These are phyloP conservation scores for Zopfochytrium polystomum DNA, from an alignment of 371 early-diverging fungal genomes.

Conservation along the genomic window DNA sequence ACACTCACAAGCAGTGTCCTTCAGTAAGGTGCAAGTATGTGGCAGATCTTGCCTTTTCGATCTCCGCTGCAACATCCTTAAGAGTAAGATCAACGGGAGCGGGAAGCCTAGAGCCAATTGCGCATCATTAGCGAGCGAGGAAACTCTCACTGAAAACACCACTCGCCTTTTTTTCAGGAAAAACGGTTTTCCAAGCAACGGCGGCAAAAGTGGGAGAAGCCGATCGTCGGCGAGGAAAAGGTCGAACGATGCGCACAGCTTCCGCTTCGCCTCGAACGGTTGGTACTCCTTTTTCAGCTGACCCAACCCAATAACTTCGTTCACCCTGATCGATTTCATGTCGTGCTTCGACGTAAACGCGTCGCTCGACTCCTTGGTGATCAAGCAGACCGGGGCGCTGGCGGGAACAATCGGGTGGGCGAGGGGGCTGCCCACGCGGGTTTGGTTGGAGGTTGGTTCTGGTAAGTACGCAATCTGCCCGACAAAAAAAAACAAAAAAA, in stretches of 20 bases:
- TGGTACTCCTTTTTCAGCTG: constrained; percentile 74
- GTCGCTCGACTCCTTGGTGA: constrained; percentile 85
- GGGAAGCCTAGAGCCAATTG: constrained; percentile 52
- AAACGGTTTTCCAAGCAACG: constrained; percentile 80
- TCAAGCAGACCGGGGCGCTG: constrained; percentile 69
- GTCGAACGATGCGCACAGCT: constrained; percentile 68
- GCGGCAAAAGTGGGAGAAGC: constrained; percentile 68
- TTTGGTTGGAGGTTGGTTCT: neutral
- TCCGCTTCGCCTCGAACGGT: constrained; percentile 72
- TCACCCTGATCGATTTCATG: constrained; percentile 23
- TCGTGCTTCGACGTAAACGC: constrained; percentile 58
- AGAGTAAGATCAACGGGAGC: constrained; percentile 70
- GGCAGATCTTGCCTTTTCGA: constrained; percentile 65
- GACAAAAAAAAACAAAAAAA: neutral
- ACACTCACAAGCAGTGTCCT: constrained; percentile 61
- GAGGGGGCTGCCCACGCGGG: constrained; percentile 42
- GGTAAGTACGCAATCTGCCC: neutral
- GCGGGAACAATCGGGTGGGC: constrained; percentile 52
- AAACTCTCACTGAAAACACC: constrained; percentile 8
- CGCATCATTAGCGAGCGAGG: neutral
- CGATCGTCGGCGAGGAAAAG: constrained; percentile 85
- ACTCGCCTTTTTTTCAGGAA: constrained; percentile 79
- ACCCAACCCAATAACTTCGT: constrained; percentile 71
- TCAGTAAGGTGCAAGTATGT: constrained; percentile 72
- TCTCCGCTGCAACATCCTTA: constrained; percentile 64